Evolutionary conservation across 805 yeast genomes (phyloP).

Genomic region (Cyberlindnera xylosilytica): DNA sequence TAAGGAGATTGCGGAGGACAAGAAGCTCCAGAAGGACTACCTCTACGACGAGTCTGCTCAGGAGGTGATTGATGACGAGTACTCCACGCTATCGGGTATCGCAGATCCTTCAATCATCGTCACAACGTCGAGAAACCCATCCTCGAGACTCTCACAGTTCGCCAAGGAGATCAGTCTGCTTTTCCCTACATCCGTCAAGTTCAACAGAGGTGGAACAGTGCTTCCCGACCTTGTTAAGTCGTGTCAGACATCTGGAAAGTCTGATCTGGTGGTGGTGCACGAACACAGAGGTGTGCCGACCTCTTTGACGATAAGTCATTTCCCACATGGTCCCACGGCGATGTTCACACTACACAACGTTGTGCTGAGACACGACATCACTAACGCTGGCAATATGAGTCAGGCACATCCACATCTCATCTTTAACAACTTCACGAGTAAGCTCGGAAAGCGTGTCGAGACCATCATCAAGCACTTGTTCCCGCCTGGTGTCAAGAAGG

Average conservation of each 20-base stretch:
- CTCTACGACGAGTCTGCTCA: constrained; percentile 78
- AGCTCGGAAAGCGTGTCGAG: constrained; percentile 78
- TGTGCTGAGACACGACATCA: constrained; percentile 86
- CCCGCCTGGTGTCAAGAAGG: constrained; percentile 95
- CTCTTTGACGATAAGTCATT: constrained; percentile 85
- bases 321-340: constrained; percentile 98
- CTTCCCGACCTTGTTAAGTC: constrained; percentile 82
- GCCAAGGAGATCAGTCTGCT: constrained; percentile 87
- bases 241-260: constrained; percentile 74
- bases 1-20: constrained; percentile 87
- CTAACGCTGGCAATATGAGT: constrained; percentile 80
- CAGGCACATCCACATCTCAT: constrained; percentile 93
- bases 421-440: constrained; percentile 82
- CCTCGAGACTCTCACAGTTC: constrained; percentile 81
- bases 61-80: constrained; percentile 83
- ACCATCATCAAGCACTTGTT: constrained; percentile 82
- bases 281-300: constrained; percentile 99
- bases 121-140: constrained; percentile 92
- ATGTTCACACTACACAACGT: constrained; percentile 93
- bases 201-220: constrained; percentile 91
- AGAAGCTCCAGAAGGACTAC: constrained; percentile 73
- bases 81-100: constrained; percentile 80
- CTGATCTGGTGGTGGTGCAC: constrained; percentile 83
- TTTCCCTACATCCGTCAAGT: constrained; percentile 84
- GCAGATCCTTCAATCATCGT: constrained; percentile 88